Percentiles rank a stretch among this genome's conserved stretches.
Conservation (phyloP, 352 stramenopile species). For the Pythium rhizo-oryzae region DNA sequence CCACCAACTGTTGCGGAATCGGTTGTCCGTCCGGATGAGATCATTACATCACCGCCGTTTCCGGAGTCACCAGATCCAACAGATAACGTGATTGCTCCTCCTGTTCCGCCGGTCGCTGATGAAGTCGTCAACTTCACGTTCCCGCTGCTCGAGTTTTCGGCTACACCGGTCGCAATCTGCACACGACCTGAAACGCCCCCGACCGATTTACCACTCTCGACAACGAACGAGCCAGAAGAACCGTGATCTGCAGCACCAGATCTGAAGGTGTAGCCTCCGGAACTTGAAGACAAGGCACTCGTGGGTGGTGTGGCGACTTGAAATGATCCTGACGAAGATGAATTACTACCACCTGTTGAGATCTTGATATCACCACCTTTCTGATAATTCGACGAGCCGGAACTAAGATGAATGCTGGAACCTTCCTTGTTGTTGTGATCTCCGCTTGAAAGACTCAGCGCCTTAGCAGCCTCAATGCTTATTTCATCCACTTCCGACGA, state of each 20-base stretch:
- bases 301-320: slow-evolving; percentile 28
- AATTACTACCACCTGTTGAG: slow-evolving; percentile 39
- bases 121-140: slow-evolving; percentile 19
- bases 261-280: slow-evolving; percentile 18
- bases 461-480: slow-evolving; percentile 35
- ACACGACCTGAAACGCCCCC: slow-evolving; percentile 20
- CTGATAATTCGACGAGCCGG: slow-evolving; percentile 40
- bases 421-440: slow-evolving; percentile 43
- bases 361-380: slow-evolving; percentile 44
- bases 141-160: slow-evolving; percentile 11
- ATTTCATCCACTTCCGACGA: slow-evolving; percentile 51
- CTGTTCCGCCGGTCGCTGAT: slow-evolving; percentile 16
- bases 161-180: slow-evolving; percentile 10
- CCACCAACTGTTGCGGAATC: slow-evolving; percentile 12
- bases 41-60: slow-evolving; percentile 17
- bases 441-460: slow-evolving; percentile 35
- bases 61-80: slow-evolving; percentile 23
- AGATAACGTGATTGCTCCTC: slow-evolving; percentile 22
- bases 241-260: slow-evolving; percentile 14
- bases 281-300: slow-evolving; percentile 12
- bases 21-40: slow-evolving; percentile 12
- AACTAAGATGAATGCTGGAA: slow-evolving; percentile 35
- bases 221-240: slow-evolving; percentile 20
- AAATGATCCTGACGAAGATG: slow-evolving; percentile 34
- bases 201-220: slow-evolving; percentile 14